A percentile compares a stretch with the other conserved stretches of the same genome.
phyloP scores from a whole-genome alignment of 2,329 filamentous ascomycete genomes.

The Cladobotryum mycophilum region DNA sequence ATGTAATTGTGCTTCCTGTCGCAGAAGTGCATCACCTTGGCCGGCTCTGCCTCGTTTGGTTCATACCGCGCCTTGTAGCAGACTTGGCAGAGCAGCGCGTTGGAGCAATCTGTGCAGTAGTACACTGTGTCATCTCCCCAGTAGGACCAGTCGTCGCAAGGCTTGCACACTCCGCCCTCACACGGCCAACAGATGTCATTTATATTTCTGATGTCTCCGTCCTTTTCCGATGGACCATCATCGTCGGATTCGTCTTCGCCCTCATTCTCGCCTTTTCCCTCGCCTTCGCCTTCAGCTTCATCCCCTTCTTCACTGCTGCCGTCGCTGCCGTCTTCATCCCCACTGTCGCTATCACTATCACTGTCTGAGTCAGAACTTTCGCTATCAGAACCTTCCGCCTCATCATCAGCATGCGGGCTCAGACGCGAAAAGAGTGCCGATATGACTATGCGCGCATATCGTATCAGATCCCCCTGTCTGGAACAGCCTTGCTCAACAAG shows the following conservation, averaged over 20 bases:
- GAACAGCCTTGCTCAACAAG: slow-evolving; percentile 13
- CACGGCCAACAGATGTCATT: slow-evolving; percentile 3
- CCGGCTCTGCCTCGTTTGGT: slow-evolving; percentile 4
- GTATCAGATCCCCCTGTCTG: slow-evolving; percentile 12
- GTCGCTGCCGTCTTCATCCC: not conserved
- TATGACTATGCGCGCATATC: slow-evolving; percentile 16
- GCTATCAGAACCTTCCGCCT: not conserved
- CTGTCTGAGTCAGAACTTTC: not conserved
- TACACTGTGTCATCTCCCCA: slow-evolving; percentile 16
- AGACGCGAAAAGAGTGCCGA: slow-evolving; percentile 20
- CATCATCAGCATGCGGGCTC: not conserved
- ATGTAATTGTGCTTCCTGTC: slow-evolving; percentile 17
- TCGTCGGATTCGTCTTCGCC: not conserved
- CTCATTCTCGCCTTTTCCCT: not conserved
- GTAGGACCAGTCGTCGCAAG: slow-evolving; percentile 8
- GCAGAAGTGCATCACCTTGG: slow-evolving; percentile 11
- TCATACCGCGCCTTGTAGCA: slow-evolving; percentile 14
- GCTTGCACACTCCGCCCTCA: slow-evolving; percentile 14
- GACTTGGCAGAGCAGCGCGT: slow-evolving; percentile 16
- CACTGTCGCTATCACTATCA: slow-evolving; percentile 6
- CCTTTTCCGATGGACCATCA: not conserved
- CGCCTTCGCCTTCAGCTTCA: not conserved
- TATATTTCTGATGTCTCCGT: slow-evolving; percentile 11
- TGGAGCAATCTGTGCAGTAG: slow-evolving; percentile 17
- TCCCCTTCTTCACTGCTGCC: not conserved